A percentile compares a stretch with the other conserved stretches of the same genome.
phyloP scores from a whole-genome alignment of 2,329 filamentous ascomycete species.

The Coniochaeta prunicola region DNA sequence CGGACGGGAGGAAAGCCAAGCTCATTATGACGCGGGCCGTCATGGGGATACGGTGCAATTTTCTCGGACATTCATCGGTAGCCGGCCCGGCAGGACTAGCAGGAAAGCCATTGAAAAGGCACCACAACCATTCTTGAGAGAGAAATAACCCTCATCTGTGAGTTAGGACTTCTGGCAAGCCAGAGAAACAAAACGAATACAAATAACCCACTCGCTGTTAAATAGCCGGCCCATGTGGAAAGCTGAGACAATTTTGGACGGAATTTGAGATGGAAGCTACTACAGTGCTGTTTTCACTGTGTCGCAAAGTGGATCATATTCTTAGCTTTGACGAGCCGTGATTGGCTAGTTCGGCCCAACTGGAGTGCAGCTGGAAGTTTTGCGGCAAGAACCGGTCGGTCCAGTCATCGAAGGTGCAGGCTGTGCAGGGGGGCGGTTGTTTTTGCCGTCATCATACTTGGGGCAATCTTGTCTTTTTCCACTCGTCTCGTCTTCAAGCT shows the following conservation, averaged over 20 bases:
- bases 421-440: not conserved
- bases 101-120: not conserved
- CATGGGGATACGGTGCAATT: not conserved
- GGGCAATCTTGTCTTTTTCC: not conserved
- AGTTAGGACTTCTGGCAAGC: not conserved
- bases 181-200: not conserved
- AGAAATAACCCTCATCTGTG: not conserved
- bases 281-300: no score
- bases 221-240: not conserved
- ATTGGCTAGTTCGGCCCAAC: not conserved
- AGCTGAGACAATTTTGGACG: not conserved
- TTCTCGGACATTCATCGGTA: not conserved
- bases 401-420: not conserved
- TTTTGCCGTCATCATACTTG: slow-evolving; percentile 2
- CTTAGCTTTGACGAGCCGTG: not conserved
- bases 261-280: no score
- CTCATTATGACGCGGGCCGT: not conserved
- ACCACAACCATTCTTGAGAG: no score
- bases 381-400: not conserved
- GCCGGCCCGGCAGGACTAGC: not conserved
- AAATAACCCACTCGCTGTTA: not conserved
- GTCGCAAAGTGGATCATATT: not conserved
- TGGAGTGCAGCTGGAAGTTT: not conserved
- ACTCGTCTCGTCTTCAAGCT: not conserved
- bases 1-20: not conserved